Percentiles rank a stretch among this genome's conserved stretches.
Evolutionary conservation across 2,329 filamentous ascomycete species (phyloP).

Genomic region (Hypoxylon sp.): DNA sequence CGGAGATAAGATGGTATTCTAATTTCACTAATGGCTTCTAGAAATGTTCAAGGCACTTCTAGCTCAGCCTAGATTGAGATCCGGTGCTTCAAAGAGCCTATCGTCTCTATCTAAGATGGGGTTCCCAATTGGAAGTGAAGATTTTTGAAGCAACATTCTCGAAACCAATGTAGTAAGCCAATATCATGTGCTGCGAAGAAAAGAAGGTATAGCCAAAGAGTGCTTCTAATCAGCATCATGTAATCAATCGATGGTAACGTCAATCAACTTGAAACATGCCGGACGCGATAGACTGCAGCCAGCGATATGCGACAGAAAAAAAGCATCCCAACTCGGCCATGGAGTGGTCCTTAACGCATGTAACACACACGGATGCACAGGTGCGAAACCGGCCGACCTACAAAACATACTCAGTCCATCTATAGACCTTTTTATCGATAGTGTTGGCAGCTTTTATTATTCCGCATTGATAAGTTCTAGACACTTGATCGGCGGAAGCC

Average conservation of each 20-base stretch:
- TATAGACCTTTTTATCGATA: background rate
- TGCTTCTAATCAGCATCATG: constrained; percentile 12
- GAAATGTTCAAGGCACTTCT: constrained; percentile 10
- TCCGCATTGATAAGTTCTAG: background rate
- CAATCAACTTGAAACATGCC: constrained; percentile 38
- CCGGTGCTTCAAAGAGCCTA: constrained; percentile 1
- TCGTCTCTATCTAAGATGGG: background rate
- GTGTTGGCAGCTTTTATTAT: background rate
- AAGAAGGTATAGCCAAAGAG: background rate
- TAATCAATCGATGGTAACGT: constrained; percentile 19
- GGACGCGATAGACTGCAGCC: constrained; percentile 25
- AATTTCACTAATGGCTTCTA: constrained; percentile 19
- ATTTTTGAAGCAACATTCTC: background rate
- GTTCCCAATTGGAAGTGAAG: background rate
- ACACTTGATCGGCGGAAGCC: background rate
- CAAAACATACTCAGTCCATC: background rate
- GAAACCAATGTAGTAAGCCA: constrained; percentile 7
- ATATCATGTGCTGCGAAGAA: constrained; percentile 1
- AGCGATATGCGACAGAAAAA: constrained; percentile 27
- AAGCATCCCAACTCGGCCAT: constrained; percentile 18
- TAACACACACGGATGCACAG: constrained; percentile 21
- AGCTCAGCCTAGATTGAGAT: constrained; percentile 8
- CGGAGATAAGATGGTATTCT: background rate
- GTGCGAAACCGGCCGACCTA: constrained; percentile 16
- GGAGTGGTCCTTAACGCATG: constrained; percentile 23